Base-by-base conservation (phyloP, 164 flowering plant species). In the Dillenia turbinata region DNA sequence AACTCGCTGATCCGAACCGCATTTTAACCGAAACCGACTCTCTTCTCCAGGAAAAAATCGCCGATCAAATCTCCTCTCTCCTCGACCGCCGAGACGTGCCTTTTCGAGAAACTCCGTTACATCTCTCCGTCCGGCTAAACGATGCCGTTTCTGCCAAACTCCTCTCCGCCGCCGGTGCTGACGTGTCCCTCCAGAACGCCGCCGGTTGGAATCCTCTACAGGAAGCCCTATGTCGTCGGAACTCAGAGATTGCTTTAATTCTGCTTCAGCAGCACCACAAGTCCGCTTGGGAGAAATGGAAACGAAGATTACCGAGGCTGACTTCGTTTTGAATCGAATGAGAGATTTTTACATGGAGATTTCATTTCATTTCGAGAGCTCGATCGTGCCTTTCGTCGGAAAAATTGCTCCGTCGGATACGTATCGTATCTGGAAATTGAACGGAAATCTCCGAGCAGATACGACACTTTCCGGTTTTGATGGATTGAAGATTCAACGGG, bases 341-440 rank as follows among this genome's bases (percentile, higher is more conserved):
- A 81, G 93, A 2, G 98, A 91, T 56, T 94, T 94, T 75, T 91
- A 94, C 74, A 85, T 94, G 91, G 98, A 90, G 79, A 87, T 94
- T 44, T 80, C 92, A 4, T 94, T 94, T 66, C 98, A 89, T 61
- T 94, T 91, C 63, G 97, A 94, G 76, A 86, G 96, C 80, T 94
- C 98, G 6, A 79, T 94, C 4, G 85, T 94, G 24, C 99, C 97
- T 0, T 92, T 94, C 70, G 86, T 91, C 16, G 88, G 86, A 0
- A 85, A 85, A 63, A 80, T 94, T 40, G 97, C 97, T 9, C 99
- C 99, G 0, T 91, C 97, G 11, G 97, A 94, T 44, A 94, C 97
- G 5, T 94, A 91, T 78, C 77, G 72, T 73, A 85, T 94, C 76
- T 94, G 99, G 99, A 94, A 94, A 64, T 86, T 90, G 60, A 97